A percentile compares a stretch with the other conserved stretches of the same genome.
phyloP scores from a whole-genome alignment of 208 protist genomes.

The Wallacemonas rigidus region DNA sequence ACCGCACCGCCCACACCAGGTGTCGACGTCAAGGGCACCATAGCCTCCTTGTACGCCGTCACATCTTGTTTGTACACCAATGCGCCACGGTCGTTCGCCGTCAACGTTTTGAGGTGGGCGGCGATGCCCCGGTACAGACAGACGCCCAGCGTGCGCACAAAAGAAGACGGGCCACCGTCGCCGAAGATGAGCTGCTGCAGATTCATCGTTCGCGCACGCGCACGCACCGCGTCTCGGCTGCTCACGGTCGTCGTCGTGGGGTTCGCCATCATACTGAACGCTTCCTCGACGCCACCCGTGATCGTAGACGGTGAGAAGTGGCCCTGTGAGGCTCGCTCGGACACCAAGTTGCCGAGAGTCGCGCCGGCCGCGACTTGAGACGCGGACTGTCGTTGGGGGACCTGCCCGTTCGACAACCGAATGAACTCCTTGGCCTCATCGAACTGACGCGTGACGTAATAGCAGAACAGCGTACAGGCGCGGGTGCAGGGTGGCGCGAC shows the following conservation, averaged over 20 bases:
- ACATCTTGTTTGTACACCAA: slow-evolving; percentile 91
- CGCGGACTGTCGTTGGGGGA: slow-evolving; percentile 34
- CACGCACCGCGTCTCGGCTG: slow-evolving; percentile 46
- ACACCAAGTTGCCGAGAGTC: slow-evolving; percentile 7
- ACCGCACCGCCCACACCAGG: slow-evolving; percentile 80
- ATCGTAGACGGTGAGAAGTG: slow-evolving; percentile 6
- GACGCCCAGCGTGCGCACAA: slow-evolving; percentile 84
- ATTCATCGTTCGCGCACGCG: slow-evolving; percentile 76
- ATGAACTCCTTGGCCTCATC: slow-evolving; percentile 85
- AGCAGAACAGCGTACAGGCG: slow-evolving; percentile 87
- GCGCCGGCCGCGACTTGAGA: slow-evolving; percentile 17
- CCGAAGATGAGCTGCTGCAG: slow-evolving; percentile 84
- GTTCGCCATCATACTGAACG: slow-evolving; percentile 17
- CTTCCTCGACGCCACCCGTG: neutral
- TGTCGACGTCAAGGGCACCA: slow-evolving; percentile 67
- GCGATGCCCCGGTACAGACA: slow-evolving; percentile 83
- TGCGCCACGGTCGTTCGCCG: slow-evolving; percentile 70
- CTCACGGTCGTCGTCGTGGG: slow-evolving; percentile 16
- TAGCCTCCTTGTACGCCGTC: slow-evolving; percentile 84
- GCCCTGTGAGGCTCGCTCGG: slow-evolving; percentile 25
- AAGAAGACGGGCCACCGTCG: slow-evolving; percentile 77
- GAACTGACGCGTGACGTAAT: slow-evolving; percentile 85
- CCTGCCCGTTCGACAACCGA: slow-evolving; percentile 70
- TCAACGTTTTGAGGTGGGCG: slow-evolving; percentile 72
- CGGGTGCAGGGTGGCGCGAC: slow-evolving; percentile 82